Conservation (phyloP, 1,284 basidiomycete genomes). For the Boletus austroedulis region DNA sequence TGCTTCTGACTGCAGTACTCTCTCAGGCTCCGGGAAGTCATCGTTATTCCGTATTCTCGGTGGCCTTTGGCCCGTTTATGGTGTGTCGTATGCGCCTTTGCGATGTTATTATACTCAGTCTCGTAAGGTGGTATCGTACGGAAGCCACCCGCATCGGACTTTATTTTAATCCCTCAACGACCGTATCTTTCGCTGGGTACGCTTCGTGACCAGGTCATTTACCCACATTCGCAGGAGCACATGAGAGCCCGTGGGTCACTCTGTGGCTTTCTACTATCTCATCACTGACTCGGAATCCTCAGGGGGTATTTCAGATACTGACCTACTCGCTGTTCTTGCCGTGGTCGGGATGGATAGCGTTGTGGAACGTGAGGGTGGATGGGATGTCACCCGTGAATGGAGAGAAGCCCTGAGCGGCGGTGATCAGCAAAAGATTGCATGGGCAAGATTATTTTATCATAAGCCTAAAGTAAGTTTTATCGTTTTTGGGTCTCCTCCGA, state of each 20-base stretch:
- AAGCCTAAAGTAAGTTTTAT: constrained; percentile 68
- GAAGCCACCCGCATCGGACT: constrained; percentile 86
- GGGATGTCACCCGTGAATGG: constrained; percentile 90
- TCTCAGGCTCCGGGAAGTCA: constrained; percentile 78
- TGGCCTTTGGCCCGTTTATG: constrained; percentile 97
- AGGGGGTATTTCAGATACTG: constrained; percentile 74
- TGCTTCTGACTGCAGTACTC: constrained; percentile 1
- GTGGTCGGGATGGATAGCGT: constrained; percentile 86
- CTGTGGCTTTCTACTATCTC: neutral
- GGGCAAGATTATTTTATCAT: constrained; percentile 97
- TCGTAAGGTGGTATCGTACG: constrained; percentile 76
- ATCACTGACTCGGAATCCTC: constrained; percentile 9
- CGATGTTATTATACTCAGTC: neutral
- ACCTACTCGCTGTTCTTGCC: constrained; percentile 72
- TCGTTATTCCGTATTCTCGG: constrained; percentile 93
- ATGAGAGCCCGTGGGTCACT: constrained; percentile 65
- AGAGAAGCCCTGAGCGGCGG: constrained; percentile 87
- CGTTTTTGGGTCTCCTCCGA: neutral
- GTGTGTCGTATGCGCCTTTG: constrained; percentile 31
- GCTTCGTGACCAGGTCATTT: constrained; percentile 88
- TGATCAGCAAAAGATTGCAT: constrained; percentile 90
- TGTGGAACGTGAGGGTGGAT: constrained; percentile 95
- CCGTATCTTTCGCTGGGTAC: constrained; percentile 94
- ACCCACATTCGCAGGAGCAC: constrained; percentile 79
- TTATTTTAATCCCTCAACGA: constrained; percentile 94